Percentiles rank a stretch among this genome's conserved stretches.
Evolutionary conservation across 2,329 filamentous ascomycete genomes (phyloP).

Genomic region (Byssoonygena ceratinophila): DNA sequence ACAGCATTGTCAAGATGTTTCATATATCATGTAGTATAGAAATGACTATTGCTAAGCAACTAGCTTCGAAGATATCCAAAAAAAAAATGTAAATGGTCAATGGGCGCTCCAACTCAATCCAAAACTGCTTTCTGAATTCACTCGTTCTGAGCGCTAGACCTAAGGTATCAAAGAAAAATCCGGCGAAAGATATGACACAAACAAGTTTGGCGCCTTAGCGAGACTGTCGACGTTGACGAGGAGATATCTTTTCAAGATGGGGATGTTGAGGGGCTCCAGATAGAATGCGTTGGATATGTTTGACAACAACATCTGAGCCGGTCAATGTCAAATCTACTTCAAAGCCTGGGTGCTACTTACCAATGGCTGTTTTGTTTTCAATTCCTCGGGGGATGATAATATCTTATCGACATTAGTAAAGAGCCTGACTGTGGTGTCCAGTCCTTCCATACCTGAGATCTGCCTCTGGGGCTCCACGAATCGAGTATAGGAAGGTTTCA

Average conservation of each 20-base stretch:
- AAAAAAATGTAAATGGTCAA: too few relatives aligned
- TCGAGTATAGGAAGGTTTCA: constrained; percentile 93
- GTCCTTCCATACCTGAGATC: constrained; percentile 53
- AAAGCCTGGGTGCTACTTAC: constrained; percentile 18
- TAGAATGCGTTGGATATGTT: constrained; percentile 81
- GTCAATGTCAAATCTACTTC: constrained; percentile 16
- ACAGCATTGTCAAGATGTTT: too few relatives aligned
- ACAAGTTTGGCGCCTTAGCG: not conserved
- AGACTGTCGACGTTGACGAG: constrained; percentile 6
- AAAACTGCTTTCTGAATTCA: too few relatives aligned
- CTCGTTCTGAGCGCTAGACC: too few relatives aligned
- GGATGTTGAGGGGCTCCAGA: constrained; percentile 77
- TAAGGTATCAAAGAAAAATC: too few relatives aligned
- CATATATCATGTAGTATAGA: too few relatives aligned
- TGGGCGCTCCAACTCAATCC: too few relatives aligned
- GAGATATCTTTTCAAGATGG: constrained; percentile 48
- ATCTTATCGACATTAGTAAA: constrained; percentile 41
- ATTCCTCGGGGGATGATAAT: constrained; percentile 92
- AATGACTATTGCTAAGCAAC: too few relatives aligned
- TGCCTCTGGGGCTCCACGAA: constrained; percentile 87
- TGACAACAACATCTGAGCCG: constrained; percentile 68
- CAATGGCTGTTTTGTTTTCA: constrained; percentile 84
- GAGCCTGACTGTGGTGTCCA: not conserved
- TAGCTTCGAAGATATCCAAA: too few relatives aligned
- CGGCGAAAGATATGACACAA: not conserved